phyloP scores from a whole-genome alignment of 2,329 filamentous ascomycete genomes.

The Cercospora sp. region DNA sequence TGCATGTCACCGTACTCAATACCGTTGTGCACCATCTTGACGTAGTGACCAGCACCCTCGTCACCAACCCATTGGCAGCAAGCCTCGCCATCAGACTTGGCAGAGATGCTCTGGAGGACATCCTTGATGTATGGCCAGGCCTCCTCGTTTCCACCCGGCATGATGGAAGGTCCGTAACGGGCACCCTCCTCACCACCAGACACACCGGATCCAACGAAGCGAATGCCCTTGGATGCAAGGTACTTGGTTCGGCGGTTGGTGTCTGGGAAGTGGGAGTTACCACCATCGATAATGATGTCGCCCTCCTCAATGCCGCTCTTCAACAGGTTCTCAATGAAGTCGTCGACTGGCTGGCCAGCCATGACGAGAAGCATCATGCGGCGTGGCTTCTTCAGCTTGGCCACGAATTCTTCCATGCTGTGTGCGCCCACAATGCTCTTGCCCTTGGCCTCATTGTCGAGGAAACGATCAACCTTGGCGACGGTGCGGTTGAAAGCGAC shows the following conservation, averaged over 20 bases:
- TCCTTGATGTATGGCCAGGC: conserved; percentile 99
- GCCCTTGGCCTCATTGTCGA: conserved; percentile 57
- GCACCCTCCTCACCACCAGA: conserved; percentile 99
- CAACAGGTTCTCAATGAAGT: conserved; percentile 96
- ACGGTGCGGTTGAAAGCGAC: conserved; percentile 99
- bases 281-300: conserved; percentile 99
- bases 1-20: conserved; percentile 99
- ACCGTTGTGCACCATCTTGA: conserved; percentile 99
- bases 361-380: conserved; percentile 99
- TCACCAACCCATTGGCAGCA: conserved; percentile 99
- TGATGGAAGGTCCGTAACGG: conserved; percentile 93
- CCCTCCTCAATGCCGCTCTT: conserved; percentile 70
- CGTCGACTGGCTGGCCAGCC: conserved; percentile 95
- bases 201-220: conserved; percentile 95
- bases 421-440: conserved; percentile 94
- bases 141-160: conserved; percentile 98
- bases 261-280: conserved; percentile 99
- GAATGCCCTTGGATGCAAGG: conserved; percentile 81
- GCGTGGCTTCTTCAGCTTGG: conserved; percentile 95
- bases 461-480: conserved; percentile 82
- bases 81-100: conserved; percentile 94
- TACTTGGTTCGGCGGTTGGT: conserved; percentile 96
- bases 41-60: conserved; percentile 98
- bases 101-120: conserved; percentile 95
- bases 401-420: conserved; percentile 88